These are phyloP conservation scores for Kwoniella heveanensis DNA, from an alignment of 768 basidiomycete species.

Conservation along the genomic window DNA sequence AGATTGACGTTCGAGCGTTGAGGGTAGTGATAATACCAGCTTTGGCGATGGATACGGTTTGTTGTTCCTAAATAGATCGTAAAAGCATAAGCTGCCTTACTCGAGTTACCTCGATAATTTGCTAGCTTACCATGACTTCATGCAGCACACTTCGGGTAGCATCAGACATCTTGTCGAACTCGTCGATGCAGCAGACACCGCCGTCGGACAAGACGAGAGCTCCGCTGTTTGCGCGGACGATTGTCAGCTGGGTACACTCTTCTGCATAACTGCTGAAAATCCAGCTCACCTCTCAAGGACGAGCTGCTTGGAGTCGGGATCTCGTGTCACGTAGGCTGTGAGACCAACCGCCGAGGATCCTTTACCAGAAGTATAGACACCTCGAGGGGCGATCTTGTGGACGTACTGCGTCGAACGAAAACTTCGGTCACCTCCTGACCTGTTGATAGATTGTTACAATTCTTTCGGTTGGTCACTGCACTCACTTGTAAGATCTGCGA, in stretches of 20 bases:
- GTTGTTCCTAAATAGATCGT: slow-evolving; percentile 73
- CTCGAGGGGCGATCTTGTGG: slow-evolving; percentile 96
- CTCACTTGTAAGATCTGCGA: slow-evolving; percentile 89
- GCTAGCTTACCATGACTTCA: slow-evolving; percentile 59
- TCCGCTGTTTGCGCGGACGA: slow-evolving; percentile 11
- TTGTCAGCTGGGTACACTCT: not conserved
- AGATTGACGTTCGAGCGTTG: slow-evolving; percentile 94
- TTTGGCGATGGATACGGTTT: slow-evolving; percentile 99
- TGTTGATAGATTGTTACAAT: not conserved
- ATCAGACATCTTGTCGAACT: slow-evolving; percentile 70
- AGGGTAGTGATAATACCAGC: slow-evolving; percentile 98
- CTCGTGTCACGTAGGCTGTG: slow-evolving; percentile 96
- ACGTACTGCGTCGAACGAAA: slow-evolving; percentile 70
- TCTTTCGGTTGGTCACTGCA: slow-evolving; percentile 7
- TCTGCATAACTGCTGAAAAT: not conserved
- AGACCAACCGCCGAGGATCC: slow-evolving; percentile 98
- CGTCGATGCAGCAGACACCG: slow-evolving; percentile 97
- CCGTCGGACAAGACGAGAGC: slow-evolving; percentile 64
- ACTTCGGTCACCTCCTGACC: not conserved
- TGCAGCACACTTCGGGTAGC: slow-evolving; percentile 60
- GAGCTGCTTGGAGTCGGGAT: slow-evolving; percentile 96
- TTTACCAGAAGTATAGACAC: slow-evolving; percentile 96
- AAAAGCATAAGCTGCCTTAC: slow-evolving; percentile 4
- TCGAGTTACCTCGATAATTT: too few species aligned
- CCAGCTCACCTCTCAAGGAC: slow-evolving; percentile 82